Conservation (phyloP, 306 rosid species). For the cucumber (Cucumis sativus) region Cucumber_9930_V3 NC_026660.2:13849001-13849500, state of each 20-base stretch:
- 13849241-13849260: constrained; percentile 76
- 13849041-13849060: constrained; percentile 81
- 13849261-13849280: constrained; percentile 71
- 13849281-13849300: constrained; percentile 81
- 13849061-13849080: constrained; percentile 67
- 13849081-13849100: constrained; percentile 86
- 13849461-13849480: constrained; percentile 16
- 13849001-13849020: constrained; percentile 83
- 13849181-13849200: constrained; percentile 69
- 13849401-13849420: constrained; percentile 39
- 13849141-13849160: constrained; percentile 88
- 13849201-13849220: constrained; percentile 86
- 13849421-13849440: constrained; percentile 53
- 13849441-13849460: constrained; percentile 22
- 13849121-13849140: constrained; percentile 50
- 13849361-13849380: constrained; percentile 42
- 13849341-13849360: constrained; percentile 48
- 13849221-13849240: constrained; percentile 92
- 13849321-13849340: constrained; percentile 53
- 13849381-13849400: constrained; percentile 60
- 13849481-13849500: constrained; percentile 17
- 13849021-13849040: constrained; percentile 85
- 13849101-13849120: constrained; percentile 63
- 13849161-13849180: constrained; percentile 94
- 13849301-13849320: constrained; percentile 68